Conservation (phyloP, 495 filamentous ascomycete genomes). For the Penicillium riverlandense region DNA sequence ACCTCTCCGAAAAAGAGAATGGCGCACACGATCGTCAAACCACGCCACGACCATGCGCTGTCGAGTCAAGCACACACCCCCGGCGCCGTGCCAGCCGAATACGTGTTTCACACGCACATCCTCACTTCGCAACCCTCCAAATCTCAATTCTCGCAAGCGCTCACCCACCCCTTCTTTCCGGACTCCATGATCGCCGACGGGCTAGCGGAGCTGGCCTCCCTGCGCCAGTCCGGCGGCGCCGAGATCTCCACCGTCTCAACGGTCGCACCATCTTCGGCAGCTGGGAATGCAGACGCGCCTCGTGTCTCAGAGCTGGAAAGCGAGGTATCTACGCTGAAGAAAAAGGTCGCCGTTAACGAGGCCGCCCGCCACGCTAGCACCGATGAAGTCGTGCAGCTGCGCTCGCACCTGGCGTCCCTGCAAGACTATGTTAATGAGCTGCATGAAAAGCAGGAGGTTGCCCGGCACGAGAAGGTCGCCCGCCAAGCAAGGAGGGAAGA, state of each 20-base stretch:
- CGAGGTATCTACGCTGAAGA: slow-evolving; percentile 31
- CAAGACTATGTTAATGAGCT: slow-evolving; percentile 37
- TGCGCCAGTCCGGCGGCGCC: slow-evolving; percentile 16
- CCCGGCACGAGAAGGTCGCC: slow-evolving; percentile 26
- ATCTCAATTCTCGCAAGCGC: slow-evolving; percentile 39
- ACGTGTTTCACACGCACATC: slow-evolving; percentile 63
- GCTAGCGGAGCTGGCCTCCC: slow-evolving; percentile 42
- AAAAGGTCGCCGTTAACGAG: slow-evolving; percentile 31
- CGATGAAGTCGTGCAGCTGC: slow-evolving; percentile 32
- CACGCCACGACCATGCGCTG: slow-evolving; percentile 44
- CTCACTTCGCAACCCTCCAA: slow-evolving; percentile 14
- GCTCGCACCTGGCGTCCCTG: slow-evolving; percentile 27
- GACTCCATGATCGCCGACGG: slow-evolving; percentile 46
- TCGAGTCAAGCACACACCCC: slow-evolving; percentile 33
- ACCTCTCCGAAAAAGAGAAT: slow-evolving; percentile 35
- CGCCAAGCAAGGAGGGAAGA: slow-evolving; percentile 37
- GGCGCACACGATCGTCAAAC: slow-evolving; percentile 62
- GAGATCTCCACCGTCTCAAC: slow-evolving; percentile 1
- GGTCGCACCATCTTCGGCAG: too few relatives aligned
- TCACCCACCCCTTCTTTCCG: slow-evolving; percentile 48
- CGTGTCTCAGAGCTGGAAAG: slow-evolving; percentile 29
- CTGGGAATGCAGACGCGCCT: slow-evolving; percentile 11
- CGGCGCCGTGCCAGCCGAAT: slow-evolving; percentile 55
- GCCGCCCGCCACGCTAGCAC: slow-evolving; percentile 28
- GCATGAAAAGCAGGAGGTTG: slow-evolving; percentile 31